Percentiles rank a stretch among this genome's conserved stretches.
Evolutionary conservation across 805 yeast genomes (phyloP).

Genomic region (Kazachstania kunashirensis): DNA sequence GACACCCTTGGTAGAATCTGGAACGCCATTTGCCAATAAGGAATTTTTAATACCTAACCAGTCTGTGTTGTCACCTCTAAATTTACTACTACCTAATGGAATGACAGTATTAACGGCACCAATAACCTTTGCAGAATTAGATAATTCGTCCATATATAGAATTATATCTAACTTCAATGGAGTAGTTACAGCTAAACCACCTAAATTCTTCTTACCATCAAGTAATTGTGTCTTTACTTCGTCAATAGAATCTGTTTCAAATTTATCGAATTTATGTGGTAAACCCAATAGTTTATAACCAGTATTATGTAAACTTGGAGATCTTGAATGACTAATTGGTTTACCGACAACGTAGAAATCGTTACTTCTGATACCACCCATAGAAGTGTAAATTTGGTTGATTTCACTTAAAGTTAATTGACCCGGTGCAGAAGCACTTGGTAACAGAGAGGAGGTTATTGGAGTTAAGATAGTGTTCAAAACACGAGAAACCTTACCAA

Average conservation of each 20-base stretch:
- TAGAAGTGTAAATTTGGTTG: constrained; percentile 42
- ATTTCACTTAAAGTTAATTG: constrained; percentile 60
- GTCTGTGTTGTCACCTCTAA: constrained; percentile 86
- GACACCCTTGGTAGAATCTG: constrained; percentile 31
- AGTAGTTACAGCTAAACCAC: constrained; percentile 93
- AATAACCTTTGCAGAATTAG: constrained; percentile 68
- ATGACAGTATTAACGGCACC: constrained; percentile 92
- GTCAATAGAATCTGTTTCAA: constrained; percentile 57
- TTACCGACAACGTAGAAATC: constrained; percentile 68
- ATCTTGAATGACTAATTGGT: constrained; percentile 79
- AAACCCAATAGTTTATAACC: constrained; percentile 67
- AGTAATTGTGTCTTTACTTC: constrained; percentile 47
- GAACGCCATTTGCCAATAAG: constrained; percentile 53
- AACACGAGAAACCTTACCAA: constrained; percentile 73
- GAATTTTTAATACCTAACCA: constrained; percentile 82
- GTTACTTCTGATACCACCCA: constrained; percentile 55
- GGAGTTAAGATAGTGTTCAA: constrained; percentile 74
- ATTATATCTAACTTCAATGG: constrained; percentile 82
- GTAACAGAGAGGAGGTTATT: constrained; percentile 61
- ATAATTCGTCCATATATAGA: constrained; percentile 51
- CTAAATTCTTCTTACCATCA: constrained; percentile 42
- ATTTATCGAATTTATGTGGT: constrained; percentile 59
- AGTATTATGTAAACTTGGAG: constrained; percentile 79
- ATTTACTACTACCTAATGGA: constrained; percentile 40
- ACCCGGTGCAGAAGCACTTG: constrained; percentile 71